Conservation (phyloP, 1,284 basidiomycete species). For the Boletellus deceptivus region DNA sequence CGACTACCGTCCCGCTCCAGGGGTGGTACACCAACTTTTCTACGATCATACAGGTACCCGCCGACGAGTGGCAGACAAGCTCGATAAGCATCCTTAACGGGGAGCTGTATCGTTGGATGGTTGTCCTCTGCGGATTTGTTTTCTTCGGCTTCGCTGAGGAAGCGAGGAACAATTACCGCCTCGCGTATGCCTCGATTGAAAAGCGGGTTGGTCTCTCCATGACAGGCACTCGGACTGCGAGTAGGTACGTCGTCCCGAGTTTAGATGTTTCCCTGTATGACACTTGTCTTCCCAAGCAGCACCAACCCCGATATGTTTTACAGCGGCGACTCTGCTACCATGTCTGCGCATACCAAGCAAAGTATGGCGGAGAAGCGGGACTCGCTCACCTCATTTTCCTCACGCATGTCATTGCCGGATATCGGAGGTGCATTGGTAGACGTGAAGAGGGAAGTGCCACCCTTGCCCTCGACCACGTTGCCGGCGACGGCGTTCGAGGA, state of each 20-base stretch:
- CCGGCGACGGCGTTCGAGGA: conserved; percentile 19
- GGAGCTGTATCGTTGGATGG: conserved; percentile 44
- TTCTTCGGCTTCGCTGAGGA: conserved; percentile 73
- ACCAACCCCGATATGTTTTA: conserved; percentile 29
- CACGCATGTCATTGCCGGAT: conserved; percentile 40
- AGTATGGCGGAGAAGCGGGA: conserved; percentile 42
- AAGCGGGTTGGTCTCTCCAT: conserved; percentile 45
- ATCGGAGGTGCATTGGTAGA: conserved; percentile 36
- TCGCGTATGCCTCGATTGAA: conserved; percentile 42
- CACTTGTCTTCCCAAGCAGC: conserved; percentile 14
- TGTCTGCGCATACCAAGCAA: conserved; percentile 44
- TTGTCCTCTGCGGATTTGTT: conserved; percentile 44
- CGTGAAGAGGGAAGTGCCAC: conserved; percentile 24
- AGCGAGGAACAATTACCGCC: conserved; percentile 55
- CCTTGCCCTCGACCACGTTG: conserved; percentile 9
- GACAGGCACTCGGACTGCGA: conserved; percentile 30
- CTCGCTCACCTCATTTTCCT: conserved; percentile 45
- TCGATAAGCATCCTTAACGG: conserved; percentile 10
- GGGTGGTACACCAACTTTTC: conserved; percentile 8
- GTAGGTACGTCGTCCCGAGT: conserved; percentile 33
- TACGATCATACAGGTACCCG: conserved; percentile 39
- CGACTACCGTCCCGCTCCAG: no score
- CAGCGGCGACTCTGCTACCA: conserved; percentile 21
- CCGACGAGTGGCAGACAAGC: conserved; percentile 10
- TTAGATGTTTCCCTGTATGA: neutral